phyloP scores from a whole-genome alignment of 345 rosid species.

The Acer campestre region DNA sequence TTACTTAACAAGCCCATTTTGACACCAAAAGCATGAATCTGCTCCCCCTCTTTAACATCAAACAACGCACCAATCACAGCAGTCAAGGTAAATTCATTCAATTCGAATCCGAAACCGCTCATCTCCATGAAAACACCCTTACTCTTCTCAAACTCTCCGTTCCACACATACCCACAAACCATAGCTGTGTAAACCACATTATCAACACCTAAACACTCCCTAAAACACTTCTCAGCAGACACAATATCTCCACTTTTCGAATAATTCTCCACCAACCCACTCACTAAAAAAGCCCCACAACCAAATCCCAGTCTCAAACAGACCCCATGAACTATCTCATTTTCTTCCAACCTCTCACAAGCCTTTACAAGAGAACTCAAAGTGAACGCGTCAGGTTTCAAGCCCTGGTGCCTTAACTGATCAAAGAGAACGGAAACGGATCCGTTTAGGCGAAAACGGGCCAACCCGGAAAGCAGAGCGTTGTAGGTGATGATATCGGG shows the following conservation, averaged over 20 bases:
- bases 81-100: conserved; percentile 47
- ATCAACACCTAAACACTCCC: conserved; percentile 37
- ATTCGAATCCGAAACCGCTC: conserved; percentile 35
- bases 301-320: conserved; percentile 37
- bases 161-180: conserved; percentile 42
- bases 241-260: conserved; percentile 32
- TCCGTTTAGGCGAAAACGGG: conserved; percentile 19
- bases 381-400: conserved; percentile 39
- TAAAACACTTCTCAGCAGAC: conserved; percentile 45
- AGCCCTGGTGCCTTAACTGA: conserved; percentile 32
- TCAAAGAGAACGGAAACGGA: conserved; percentile 26
- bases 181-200: conserved; percentile 37
- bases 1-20: conserved; percentile 38
- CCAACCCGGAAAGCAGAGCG: conserved; percentile 41
- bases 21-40: conserved; percentile 42
- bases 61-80: conserved; percentile 36
- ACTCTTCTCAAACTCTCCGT: conserved; percentile 36
- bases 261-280: conserved; percentile 49
- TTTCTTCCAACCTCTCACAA: conserved; percentile 28
- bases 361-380: conserved; percentile 40
- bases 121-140: conserved; percentile 31
- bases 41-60: conserved; percentile 39
- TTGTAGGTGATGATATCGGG: conserved; percentile 39
- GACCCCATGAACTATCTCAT: conserved; percentile 35
- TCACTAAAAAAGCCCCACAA: conserved; percentile 30